Evolutionary conservation across 1,139 yeast species (phyloP).

Genomic region (Dujonia santamariae): DNA sequence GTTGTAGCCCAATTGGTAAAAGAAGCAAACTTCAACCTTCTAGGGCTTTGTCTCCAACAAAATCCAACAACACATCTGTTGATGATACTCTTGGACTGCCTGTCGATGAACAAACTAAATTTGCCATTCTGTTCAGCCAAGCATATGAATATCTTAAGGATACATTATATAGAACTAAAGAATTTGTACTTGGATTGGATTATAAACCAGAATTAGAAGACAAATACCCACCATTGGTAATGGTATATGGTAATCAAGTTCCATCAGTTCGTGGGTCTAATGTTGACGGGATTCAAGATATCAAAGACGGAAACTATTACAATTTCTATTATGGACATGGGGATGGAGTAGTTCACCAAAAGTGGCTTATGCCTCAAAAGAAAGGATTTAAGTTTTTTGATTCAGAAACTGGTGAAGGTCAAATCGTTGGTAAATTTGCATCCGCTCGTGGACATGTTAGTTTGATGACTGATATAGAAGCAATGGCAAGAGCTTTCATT

Average conservation of each 20-base stretch:
- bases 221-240: conserved; percentile 77
- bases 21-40: no score
- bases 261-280: conserved; percentile 83
- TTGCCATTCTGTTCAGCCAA: conserved; percentile 52
- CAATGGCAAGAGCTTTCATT: conserved; percentile 66
- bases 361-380: conserved; percentile 75
- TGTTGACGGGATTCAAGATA: conserved; percentile 59
- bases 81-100: no score
- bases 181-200: conserved; percentile 55
- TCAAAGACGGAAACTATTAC: conserved; percentile 67
- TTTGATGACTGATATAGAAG: conserved; percentile 67
- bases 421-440: conserved; percentile 64
- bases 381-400: conserved; percentile 54
- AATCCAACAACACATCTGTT: no score
- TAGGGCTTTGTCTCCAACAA: no score
- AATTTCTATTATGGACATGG: conserved; percentile 86
- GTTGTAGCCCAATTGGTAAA: conserved; percentile 16
- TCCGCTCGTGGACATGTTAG: conserved; percentile 76
- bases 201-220: conserved; percentile 43
- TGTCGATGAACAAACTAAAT: conserved; percentile 12
- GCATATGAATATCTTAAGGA: conserved; percentile 63
- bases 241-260: conserved; percentile 73
- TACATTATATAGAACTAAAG: conserved; percentile 58
- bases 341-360: conserved; percentile 87
- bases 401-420: conserved; percentile 33